These are phyloP conservation scores for Nakataea oryzae DNA, from an alignment of 2,329 filamentous ascomycete genomes.

Conservation along the genomic window DNA sequence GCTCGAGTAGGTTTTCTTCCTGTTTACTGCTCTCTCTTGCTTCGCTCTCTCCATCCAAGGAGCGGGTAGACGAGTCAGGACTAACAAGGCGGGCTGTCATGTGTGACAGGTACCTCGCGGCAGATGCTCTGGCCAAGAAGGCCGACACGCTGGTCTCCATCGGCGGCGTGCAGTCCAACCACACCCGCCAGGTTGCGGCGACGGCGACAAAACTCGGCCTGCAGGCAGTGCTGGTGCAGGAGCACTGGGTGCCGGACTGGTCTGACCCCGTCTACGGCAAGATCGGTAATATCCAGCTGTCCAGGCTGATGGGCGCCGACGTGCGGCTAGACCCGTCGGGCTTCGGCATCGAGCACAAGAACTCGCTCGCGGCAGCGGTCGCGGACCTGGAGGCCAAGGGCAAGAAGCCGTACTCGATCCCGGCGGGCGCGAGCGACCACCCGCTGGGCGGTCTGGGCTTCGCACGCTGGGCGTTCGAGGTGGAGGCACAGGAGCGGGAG, in stretches of 20 bases:
- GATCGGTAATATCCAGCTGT: slow-evolving; percentile 64
- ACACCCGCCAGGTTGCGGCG: slow-evolving; percentile 57
- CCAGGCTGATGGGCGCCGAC: slow-evolving; percentile 56
- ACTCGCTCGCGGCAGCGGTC: slow-evolving; percentile 45
- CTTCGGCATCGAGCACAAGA: slow-evolving; percentile 62
- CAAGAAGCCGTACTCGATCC: slow-evolving; percentile 60
- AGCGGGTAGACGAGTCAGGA: neutral
- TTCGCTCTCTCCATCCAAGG: neutral
- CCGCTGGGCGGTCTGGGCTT: slow-evolving; percentile 61
- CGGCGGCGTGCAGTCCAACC: slow-evolving; percentile 60
- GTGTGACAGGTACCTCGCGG: slow-evolving; percentile 44
- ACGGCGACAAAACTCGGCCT: slow-evolving; percentile 49
- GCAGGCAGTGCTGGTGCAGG: slow-evolving; percentile 48
- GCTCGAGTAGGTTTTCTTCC: slow-evolving; percentile 38
- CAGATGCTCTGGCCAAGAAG: slow-evolving; percentile 47
- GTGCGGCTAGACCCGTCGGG: slow-evolving; percentile 46
- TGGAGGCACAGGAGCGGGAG: slow-evolving; percentile 50
- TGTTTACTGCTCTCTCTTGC: neutral
- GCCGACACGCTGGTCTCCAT: slow-evolving; percentile 55
- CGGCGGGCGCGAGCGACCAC: slow-evolving; percentile 61
- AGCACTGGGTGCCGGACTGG: slow-evolving; percentile 56
- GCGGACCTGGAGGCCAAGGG: slow-evolving; percentile 41
- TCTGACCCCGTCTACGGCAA: slow-evolving; percentile 46
- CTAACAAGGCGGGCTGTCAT: neutral
- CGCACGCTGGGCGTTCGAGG: slow-evolving; percentile 61